Base-by-base conservation (phyloP, 441 rosid genomes). In the Croton laevigatus region DNA sequence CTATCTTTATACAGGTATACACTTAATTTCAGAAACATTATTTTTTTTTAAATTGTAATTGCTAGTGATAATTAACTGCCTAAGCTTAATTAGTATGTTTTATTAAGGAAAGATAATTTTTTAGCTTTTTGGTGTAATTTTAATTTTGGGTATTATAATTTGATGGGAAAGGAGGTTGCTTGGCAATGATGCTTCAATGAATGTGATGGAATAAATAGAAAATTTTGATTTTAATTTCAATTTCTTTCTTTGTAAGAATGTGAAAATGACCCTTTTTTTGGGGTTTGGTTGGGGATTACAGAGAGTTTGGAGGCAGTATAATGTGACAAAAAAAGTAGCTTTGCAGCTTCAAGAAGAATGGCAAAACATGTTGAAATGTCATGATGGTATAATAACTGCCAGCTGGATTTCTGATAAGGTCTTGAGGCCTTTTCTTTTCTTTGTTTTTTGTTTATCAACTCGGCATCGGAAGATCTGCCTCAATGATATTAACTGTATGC, bases 271-370 rank as follows among this genome's bases (percentile, higher is more conserved):
- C 16, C 8, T 16, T 38, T 69, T 69, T 8, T 69, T 10, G 5
- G 5, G 8, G 44, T 7, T 40, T 5, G 44, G 44, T 40, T 7
- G 44, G 7, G 44, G 44, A 6, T 73, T 74, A 48, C 80, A 96
- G 98, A 87, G 95, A 79, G 88, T 91, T n/a, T 96, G 98, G 98
- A 88, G 97, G 86, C 78, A 94, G 11, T 88, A 84, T 78, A 65
- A 52, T 73, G 86, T 81, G 74, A 84, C 82, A 51, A 91, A 78
- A 85, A 86, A 73, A 69, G 88, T 75, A 65, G 93, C 97, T 48
- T 19, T 76, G 72, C 78, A 78, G 85, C 76, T 96, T 71, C 94
- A 66, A 73, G 86, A 80, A 51, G 93, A 89, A 83, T 96, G 99
- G 99, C 89, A 83, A 73, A 70, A 63, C 60, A 57, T 78, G 73